Base-by-base conservation (phyloP, 352 stramenopile species). In the Phytophthora sansomeana region DNA sequence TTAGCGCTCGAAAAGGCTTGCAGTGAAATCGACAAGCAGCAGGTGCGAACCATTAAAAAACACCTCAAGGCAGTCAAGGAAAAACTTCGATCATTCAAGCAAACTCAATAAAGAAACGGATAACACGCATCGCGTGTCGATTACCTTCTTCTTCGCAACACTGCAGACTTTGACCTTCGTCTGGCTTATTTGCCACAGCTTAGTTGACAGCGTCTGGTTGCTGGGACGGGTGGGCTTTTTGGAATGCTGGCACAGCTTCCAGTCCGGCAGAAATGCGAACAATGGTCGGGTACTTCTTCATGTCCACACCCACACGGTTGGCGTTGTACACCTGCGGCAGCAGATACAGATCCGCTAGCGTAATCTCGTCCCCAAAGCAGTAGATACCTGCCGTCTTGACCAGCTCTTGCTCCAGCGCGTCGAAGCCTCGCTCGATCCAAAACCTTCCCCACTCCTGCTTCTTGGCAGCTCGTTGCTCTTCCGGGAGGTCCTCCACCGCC, bases 291-390 rank as follows among this genome's bases (percentile, higher is more conserved):
- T 91, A 98, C 56, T 89, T 81, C 36, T 73, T 58, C 73, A 98
- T 89, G 67, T 98, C 90, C 26, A 98, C 83, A 16, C 82, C 81
- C 63, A 97, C 95, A 29, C 85, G 79, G 56, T 86, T 79, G 44
- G 92, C 95, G 69, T 98, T 98, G 83, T 97, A 97, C 13, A 98
- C 71, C 68, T 98, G 93, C 16, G 95, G 93, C 52, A 97, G 76
- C 21, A 98, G 72, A 65, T 87, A 97, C 19, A 93, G 54, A 72
- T 99, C 95, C 0, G 87, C 96, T 32, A 98, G 71, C 26, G 93
- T 97, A 35, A 96, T 67, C 14, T 62, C 61, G 79, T 97, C 67
- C 48, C 85, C 83, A 67, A 96, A 59, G 72, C 87, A 88, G 81
- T 90, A 93, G 63, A 55, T 74, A 50, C 80, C 76, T 10, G 81